Conservation (phyloP, 2,329 filamentous ascomycete genomes). For the Ophiostoma tasmaniense region DNA sequence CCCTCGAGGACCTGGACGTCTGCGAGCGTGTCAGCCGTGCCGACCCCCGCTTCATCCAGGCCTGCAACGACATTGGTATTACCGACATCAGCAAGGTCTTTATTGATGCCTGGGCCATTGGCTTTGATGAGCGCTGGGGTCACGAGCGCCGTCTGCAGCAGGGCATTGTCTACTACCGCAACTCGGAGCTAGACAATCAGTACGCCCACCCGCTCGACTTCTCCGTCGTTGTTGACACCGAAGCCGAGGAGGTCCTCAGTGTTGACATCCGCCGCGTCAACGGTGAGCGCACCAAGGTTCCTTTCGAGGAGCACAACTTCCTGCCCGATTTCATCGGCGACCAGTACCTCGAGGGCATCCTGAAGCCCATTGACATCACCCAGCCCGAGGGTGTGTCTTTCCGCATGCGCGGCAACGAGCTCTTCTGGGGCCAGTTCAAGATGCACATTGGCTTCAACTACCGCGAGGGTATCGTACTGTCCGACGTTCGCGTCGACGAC, state of each 20-base stretch:
- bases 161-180: slow-evolving; percentile 90
- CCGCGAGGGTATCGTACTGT: slow-evolving; percentile 81
- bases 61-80: slow-evolving; percentile 74
- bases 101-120: slow-evolving; percentile 94
- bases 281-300: slow-evolving; percentile 62
- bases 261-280: slow-evolving; percentile 76
- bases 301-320: slow-evolving; percentile 71
- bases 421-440: slow-evolving; percentile 89
- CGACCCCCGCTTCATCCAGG: slow-evolving; percentile 80
- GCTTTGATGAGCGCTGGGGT: slow-evolving; percentile 84
- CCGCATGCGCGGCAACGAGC: slow-evolving; percentile 51
- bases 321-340: slow-evolving; percentile 62
- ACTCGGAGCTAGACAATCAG: slow-evolving; percentile 75
- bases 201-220: slow-evolving; percentile 90
- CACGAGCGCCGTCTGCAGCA: slow-evolving; percentile 74
- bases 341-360: slow-evolving; percentile 59
- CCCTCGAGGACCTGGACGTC: slow-evolving; percentile 77
- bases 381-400: slow-evolving; percentile 82
- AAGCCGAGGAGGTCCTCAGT: slow-evolving; percentile 67
- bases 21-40: slow-evolving; percentile 69
- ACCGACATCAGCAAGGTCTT: slow-evolving; percentile 92
- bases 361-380: slow-evolving; percentile 69
- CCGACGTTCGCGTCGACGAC: slow-evolving; percentile 78
- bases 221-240: slow-evolving; percentile 80
- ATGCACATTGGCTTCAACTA: slow-evolving; percentile 94